Evolutionary conservation across 2,329 filamentous ascomycete species (phyloP).

Genomic region (Colletotrichum sp.): DNA sequence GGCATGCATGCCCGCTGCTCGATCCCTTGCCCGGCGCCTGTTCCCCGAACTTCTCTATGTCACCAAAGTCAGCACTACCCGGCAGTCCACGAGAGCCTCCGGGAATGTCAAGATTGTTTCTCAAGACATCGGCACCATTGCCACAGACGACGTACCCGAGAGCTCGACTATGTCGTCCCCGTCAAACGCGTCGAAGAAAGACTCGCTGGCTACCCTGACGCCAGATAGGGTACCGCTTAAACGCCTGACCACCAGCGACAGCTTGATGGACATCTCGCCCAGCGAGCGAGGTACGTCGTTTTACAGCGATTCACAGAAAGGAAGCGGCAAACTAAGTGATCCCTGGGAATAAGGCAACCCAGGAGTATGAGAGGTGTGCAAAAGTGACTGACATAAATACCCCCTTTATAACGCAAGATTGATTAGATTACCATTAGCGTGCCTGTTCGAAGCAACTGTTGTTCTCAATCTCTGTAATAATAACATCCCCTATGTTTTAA

Average conservation of each 20-base stretch:
- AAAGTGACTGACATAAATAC: neutral
- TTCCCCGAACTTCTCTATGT: conserved; percentile 11
- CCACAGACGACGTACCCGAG: neutral
- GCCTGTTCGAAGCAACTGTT: neutral
- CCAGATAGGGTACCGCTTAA: conserved; percentile 11
- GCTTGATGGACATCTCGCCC: neutral
- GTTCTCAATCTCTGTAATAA: neutral
- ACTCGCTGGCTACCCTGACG: conserved; percentile 29
- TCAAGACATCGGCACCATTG: neutral
- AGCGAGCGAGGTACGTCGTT: neutral
- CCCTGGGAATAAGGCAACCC: neutral
- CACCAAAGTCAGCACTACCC: neutral
- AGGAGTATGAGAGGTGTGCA: neutral
- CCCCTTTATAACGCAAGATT: neutral
- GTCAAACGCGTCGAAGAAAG: conserved; percentile 15
- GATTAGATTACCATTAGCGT: neutral
- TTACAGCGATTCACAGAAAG: neutral
- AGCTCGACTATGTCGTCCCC: neutral
- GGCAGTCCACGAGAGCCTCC: conserved; percentile 2
- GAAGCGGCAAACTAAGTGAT: neutral
- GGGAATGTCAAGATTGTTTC: conserved; percentile 15
- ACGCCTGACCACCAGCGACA: neutral
- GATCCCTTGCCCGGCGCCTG: neutral
- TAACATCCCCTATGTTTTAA: neutral
- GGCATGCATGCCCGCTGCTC: conserved; percentile 15